Conservation (phyloP, 2,329 filamentous ascomycete genomes). For the Scedosporium aurantiacum region DNA sequence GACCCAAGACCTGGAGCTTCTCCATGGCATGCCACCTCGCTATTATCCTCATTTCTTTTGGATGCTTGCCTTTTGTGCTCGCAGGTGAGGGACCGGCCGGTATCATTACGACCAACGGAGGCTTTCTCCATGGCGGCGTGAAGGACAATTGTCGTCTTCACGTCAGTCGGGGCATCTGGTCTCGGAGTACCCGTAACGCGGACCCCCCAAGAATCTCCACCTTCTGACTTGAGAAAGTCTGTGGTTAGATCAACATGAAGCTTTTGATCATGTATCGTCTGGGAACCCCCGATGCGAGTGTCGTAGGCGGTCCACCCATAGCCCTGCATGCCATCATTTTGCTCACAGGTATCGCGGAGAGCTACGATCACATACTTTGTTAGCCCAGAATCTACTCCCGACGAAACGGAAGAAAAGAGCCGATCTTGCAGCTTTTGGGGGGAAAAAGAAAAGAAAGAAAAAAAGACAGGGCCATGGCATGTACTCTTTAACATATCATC, state of each 20-base stretch:
- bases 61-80: no score
- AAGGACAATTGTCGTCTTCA: no score
- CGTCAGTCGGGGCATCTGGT: conserved; percentile 52
- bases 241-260: conserved; percentile 88
- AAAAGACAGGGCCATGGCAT: no score
- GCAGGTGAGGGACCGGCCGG: no score
- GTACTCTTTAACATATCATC: conserved; percentile 62
- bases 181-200: conserved; percentile 73
- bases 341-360: conserved; percentile 90
- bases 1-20: no score
- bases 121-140: no score
- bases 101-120: no score
- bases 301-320: conserved; percentile 99
- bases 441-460: no score
- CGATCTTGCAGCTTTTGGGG: no score
- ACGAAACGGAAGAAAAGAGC: no score
- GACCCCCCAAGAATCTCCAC: conserved; percentile 87
- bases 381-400: not conserved
- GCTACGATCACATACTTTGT: conserved; percentile 36
- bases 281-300: conserved; percentile 71
- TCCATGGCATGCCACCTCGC: no score
- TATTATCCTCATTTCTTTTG: no score
- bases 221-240: conserved; percentile 85
- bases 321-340: conserved; percentile 83
- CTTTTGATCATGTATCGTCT: conserved; percentile 80